phyloP scores from a whole-genome alignment of 1,284 basidiomycete genomes.

The Cerioporus squamosus region DNA sequence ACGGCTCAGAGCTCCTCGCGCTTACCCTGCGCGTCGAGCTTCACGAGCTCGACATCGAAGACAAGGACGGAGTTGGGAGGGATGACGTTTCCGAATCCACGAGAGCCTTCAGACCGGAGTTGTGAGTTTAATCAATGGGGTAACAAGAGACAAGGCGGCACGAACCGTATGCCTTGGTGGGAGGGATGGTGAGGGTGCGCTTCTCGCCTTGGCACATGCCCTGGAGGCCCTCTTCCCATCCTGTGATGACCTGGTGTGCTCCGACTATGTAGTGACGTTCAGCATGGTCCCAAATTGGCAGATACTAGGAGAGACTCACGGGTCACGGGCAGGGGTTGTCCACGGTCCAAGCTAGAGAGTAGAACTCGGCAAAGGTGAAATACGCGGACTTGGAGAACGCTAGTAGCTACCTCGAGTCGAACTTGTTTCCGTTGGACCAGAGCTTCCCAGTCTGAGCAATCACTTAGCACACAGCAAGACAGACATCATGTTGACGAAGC shows the following conservation, averaged over 20 bases:
- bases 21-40: constrained; percentile 42
- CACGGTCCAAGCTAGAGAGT: constrained; percentile 61
- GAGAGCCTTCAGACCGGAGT: constrained; percentile 54
- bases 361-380: neutral
- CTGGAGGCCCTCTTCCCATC: constrained; percentile 79
- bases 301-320: constrained; percentile 48
- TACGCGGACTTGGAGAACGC: neutral
- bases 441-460: constrained; percentile 72
- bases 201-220: constrained; percentile 93
- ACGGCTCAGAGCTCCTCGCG: constrained; percentile 43
- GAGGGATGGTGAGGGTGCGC: constrained; percentile 87
- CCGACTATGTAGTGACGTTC: constrained; percentile 64
- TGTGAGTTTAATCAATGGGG: neutral
- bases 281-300: neutral
- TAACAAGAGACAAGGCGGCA: constrained; percentile 13
- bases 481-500: neutral
- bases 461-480: neutral
- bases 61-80: constrained; percentile 85
- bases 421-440: constrained; percentile 74
- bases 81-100: constrained; percentile 80
- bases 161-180: constrained; percentile 81
- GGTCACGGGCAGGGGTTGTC: constrained; percentile 66
- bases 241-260: constrained; percentile 79
- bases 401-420: constrained; percentile 88
- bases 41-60: constrained; percentile 86